Conservation (phyloP, 2,329 filamentous ascomycete genomes). For the Nigrospora oryzae region DNA sequence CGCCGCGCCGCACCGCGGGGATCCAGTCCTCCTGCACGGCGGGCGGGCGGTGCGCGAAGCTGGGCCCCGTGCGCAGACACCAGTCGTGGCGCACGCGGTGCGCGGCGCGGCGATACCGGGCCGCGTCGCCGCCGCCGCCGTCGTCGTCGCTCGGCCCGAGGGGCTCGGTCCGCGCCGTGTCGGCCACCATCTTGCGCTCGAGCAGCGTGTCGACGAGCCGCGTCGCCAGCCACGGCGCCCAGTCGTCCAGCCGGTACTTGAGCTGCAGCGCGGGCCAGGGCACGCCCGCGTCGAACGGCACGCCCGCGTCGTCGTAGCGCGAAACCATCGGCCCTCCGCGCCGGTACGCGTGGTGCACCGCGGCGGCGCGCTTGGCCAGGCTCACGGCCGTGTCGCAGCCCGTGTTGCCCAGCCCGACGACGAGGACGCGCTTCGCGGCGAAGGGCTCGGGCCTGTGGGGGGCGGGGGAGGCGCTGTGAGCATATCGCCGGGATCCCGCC, state of each 20-base stretch:
- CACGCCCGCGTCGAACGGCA: slow-evolving; percentile 8
- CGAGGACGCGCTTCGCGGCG: slow-evolving; percentile 8
- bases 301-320: slow-evolving; percentile 8
- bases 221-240: slow-evolving; percentile 7
- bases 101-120: slow-evolving; percentile 3
- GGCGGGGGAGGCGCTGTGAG: too few species aligned
- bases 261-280: slow-evolving; percentile 10
- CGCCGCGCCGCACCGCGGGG: slow-evolving; percentile 7
- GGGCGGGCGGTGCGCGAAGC: slow-evolving; percentile 8
- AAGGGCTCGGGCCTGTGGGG: slow-evolving; percentile 4
- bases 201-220: slow-evolving; percentile 7
- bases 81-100: slow-evolving; percentile 8
- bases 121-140: not conserved
- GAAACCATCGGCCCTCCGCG: slow-evolving; percentile 9
- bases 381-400: slow-evolving; percentile 8
- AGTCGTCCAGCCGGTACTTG: slow-evolving; percentile 12
- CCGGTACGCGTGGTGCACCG: slow-evolving; percentile 10
- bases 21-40: slow-evolving; percentile 13
- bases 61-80: slow-evolving; percentile 8
- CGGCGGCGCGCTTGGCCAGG: not conserved
- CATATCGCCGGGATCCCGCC: too few species aligned
- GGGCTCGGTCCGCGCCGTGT: slow-evolving; percentile 9
- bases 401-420: slow-evolving; percentile 13
- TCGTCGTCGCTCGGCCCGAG: too few species aligned
- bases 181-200: slow-evolving; percentile 10